Evolutionary conservation across 2,329 filamentous ascomycete genomes (phyloP).

Genomic region (Onygenales sp.): DNA sequence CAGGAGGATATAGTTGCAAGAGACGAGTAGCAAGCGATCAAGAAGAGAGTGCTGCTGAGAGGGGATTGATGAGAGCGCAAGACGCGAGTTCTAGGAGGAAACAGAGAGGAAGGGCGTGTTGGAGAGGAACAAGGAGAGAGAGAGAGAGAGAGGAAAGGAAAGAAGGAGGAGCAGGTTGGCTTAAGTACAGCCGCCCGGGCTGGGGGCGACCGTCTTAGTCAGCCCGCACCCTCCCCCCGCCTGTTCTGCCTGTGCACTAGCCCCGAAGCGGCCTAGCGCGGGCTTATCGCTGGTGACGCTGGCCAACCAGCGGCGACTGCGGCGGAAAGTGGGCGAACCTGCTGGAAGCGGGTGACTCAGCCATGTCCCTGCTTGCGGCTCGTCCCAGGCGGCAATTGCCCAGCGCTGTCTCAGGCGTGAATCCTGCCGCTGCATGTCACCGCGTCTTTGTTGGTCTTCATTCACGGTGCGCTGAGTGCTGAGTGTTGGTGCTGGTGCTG

Average conservation of each 20-base stretch:
- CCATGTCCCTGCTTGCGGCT: neutral
- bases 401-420: neutral
- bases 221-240: neutral
- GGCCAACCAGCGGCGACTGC: conserved; percentile 2
- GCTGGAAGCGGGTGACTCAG: conserved; percentile 6
- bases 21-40: conserved; percentile 12
- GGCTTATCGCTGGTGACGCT: neutral
- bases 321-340: conserved; percentile 9
- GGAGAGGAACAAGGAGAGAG: conserved; percentile 8
- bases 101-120: conserved; percentile 1
- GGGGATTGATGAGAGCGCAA: neutral
- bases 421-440: too few relatives aligned
- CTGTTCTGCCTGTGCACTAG: too few relatives aligned
- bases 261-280: neutral
- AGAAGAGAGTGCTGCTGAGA: conserved; percentile 7
- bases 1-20: neutral
- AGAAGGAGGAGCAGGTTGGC: conserved; percentile 17
- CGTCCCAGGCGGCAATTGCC: neutral
- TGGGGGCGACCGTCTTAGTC: conserved; percentile 13
- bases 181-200: conserved; percentile 22
- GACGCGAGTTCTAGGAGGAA: neutral
- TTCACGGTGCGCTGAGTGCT: too few relatives aligned
- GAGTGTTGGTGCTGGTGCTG: too few relatives aligned
- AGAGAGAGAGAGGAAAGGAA: conserved; percentile 9
- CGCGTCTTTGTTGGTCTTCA: too few relatives aligned